Percentiles rank a stretch among this genome's conserved stretches.
Evolutionary conservation across 1,284 basidiomycete genomes (phyloP).

Genomic region (Chalciporus sp.): DNA sequence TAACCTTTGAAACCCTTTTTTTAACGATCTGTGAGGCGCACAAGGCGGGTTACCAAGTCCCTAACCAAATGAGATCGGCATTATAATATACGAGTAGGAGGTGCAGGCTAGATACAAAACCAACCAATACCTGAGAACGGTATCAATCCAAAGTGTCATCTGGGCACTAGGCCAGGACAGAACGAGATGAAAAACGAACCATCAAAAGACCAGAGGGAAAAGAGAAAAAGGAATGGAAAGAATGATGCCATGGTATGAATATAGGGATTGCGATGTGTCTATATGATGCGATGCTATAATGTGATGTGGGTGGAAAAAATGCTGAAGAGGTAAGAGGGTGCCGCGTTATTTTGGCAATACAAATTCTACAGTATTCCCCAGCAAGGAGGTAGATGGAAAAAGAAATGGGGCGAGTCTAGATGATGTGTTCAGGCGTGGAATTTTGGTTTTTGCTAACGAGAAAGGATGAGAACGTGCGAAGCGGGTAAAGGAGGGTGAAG

Average conservation of each 20-base stretch:
- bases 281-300: conserved; percentile 35
- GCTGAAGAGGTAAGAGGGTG: conserved; percentile 12
- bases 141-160: conserved; percentile 15
- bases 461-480: neutral
- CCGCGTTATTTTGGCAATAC: conserved; percentile 15
- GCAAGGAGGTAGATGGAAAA: conserved; percentile 7
- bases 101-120: conserved; percentile 28
- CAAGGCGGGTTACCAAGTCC: neutral
- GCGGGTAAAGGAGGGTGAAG: conserved; percentile 4
- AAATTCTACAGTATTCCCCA: conserved; percentile 27
- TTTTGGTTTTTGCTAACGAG: conserved; percentile 33
- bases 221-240: neutral
- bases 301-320: conserved; percentile 21
- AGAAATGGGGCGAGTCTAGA: conserved; percentile 15
- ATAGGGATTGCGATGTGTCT: conserved; percentile 39
- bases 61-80: conserved; percentile 14
- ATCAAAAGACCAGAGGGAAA: conserved; percentile 20
- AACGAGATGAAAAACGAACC: conserved; percentile 9
- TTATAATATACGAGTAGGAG: conserved; percentile 31
- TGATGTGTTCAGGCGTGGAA: conserved; percentile 26
- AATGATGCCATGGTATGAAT: conserved; percentile 39
- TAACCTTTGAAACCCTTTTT: neutral
- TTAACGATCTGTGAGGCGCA: neutral
- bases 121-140: conserved; percentile 6
- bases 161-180: conserved; percentile 22